Evolutionary conservation across 2,329 filamentous ascomycete genomes (phyloP), one percentile per base, ranked within the genome.

Genomic region (Cladosporium sphaerospermum): DNA sequence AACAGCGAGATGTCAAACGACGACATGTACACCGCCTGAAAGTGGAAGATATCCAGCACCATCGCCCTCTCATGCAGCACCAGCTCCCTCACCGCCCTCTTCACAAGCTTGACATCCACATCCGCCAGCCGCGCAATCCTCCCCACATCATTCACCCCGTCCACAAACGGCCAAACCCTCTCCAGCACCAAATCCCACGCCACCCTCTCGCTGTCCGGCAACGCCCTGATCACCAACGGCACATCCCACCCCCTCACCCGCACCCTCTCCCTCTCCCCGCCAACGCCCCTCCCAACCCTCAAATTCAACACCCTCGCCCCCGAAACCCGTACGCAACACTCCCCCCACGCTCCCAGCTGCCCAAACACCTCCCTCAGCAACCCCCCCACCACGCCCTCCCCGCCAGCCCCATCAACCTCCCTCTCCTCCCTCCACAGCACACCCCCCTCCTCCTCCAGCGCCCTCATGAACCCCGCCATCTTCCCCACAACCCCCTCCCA

Each of bases 301-400:
- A 68, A 51, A 53, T 67, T 67, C 37, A 68, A 55, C 9, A 65
- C 59, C 45, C 64, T 57, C 11, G 54, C 42, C 16, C 54, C 55
- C 34, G 59, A 53, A 19, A 67, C 51, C 14, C 59, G 56, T 16
- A 64, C 60, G 45, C 62, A 67, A 77, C 91, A 96, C 74, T 99
- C 93, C 66, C 89, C 91, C 66, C 96, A 99, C 63, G 95, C 95
- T 67, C 97, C 96, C 61, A 99, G 68, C 67, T 99, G 91, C 71
- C 96, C 90, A 61, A 97, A 78, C 60, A 99, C 73, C 60, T 87
- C 89, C 74, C 92, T 88, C 64, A 96, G 95, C 3, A 85, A 81
- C 75, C 69, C 88, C 73, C 74, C 85, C 47, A 78, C 78, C 7
- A 48, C 16, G 40, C 64, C 51, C 18, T 40, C 36, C 32, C 13